Evolutionary conservation across 208 protist species (phyloP), one percentile per base, ranked within the genome.

Genomic region (Trypanosomatidae sp.): DNA sequence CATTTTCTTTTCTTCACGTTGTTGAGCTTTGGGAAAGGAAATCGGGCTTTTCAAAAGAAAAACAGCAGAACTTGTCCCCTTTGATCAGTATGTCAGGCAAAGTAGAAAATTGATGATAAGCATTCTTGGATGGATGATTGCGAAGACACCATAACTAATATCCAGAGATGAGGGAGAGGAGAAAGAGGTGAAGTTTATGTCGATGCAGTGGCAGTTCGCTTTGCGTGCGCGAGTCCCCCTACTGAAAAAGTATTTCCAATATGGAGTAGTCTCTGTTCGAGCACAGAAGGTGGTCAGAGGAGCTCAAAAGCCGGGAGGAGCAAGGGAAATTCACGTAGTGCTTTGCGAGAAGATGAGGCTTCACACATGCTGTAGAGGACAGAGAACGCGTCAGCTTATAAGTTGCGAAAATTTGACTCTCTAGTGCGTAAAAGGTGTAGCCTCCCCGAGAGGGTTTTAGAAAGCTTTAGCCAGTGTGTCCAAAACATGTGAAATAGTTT

Each of bases 1-100:
- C 71, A 85, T 81, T 53, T 71, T 69, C 19, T 43, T 44, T 30
- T 33, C 56, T 44, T 39, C 0, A 39, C 36, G 36, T 39, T 49
- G 41, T 60, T 67, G 33, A 13, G 9, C 28, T 36, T 55, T n/a
- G 3, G 44, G 44, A 39, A 15, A 33, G 1, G 44, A 41, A 36
- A 19, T 28, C 3, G 15, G 13, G 0, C 3, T 46, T 65, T 46
- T 2, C 28, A 43, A 25, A 46, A 13, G 9, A 12, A 43, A 44
- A 62, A 44, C 2, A 17, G 1, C 9, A 19, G 28, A 39, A 6
- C 25, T 44, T 46, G 4, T 33, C 50, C 2, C 25, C 30, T 28
- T 65, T 19, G 59, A 65, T 22, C 17, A 43, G 39, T 56, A 56
- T 65, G 7, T 44, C 17, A 47, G 39, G 9, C 28, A 22, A 65